Base-by-base conservation (phyloP, 805 yeast species). In the Schizosaccharomyces osmophilus region DNA sequence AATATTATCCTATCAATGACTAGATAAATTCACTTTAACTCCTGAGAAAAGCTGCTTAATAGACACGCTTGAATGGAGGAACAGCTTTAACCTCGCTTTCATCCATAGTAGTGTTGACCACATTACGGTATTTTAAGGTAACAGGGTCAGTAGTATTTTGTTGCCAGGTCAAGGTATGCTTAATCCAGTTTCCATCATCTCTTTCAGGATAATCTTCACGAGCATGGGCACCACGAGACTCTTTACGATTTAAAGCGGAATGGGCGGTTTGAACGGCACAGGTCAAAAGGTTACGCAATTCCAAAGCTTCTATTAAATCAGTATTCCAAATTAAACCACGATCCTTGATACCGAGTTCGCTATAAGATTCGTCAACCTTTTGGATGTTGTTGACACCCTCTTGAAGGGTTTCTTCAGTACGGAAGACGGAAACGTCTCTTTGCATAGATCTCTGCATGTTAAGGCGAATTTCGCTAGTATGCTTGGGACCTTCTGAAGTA, bases 271-370 rank as follows among this genome's bases (percentile, higher is more conserved):
- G 98, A 65, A 84, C 82, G 64, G 97, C 97, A 79, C 97, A 87
- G 61, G 97, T 89, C 73, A 90, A 79, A 79, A 90, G 80, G 83
- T 90, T 90, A 75, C 89, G 96, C 72, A 90, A 79, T 75, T 90
- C 98, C 68, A 93, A 78, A 62, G 97, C 86, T 78, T 90, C 98
- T 61, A 89, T 95, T 71, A 90, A 78, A 73, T 90, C 98, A 60
- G 95, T 83, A 80, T 90, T 90, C 98, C 98, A 90, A 71, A 90
- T 89, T 97, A 93, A 87, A 17, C 96, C 87, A 77, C 96, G 83
- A 74, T 90, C 98, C 65, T 89, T 81, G 65, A 95, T 87, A 71
- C 85, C 85, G 65, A 90, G 83, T 69, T 86, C 82, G 55, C 73
- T 74, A 70, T 87, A 84, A 43, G 84, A 73, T 68, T 79, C 76